Base-by-base conservation (phyloP, 2,329 filamentous ascomycete species). In the Phaeosphaeria sp. region DNA sequence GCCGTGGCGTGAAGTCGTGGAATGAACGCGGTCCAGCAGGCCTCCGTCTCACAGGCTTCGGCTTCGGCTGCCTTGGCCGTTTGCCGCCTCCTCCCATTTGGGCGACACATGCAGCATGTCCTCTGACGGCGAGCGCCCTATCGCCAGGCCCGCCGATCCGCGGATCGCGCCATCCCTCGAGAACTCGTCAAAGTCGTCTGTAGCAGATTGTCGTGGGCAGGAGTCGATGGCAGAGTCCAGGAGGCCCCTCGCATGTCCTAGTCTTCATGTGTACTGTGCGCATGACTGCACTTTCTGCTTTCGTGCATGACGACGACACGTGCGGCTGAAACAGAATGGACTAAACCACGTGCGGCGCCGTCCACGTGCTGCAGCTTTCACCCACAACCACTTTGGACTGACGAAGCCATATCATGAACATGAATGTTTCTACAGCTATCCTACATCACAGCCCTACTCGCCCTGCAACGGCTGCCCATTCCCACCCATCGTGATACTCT, bases 381-480 rank as follows among this genome's bases (percentile, higher is more conserved):
- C 11, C 24, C n/a, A n/a, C n/a, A n/a, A n/a, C n/a, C n/a, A n/a
- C n/a, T n/a, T n/a, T n/a, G n/a, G n/a, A n/a, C n/a, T n/a, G n/a
- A n/a, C n/a, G n/a, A n/a, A n/a, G n/a, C n/a, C n/a, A n/a, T n/a
- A n/a, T n/a, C n/a, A n/a, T n/a, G n/a, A n/a, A n/a, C n/a, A n/a
- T n/a, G n/a, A n/a, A n/a, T n/a, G 3, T 21, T 22, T 18, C 18
- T 22, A 5, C 18, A 30, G 5, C 5, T 30, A 30, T 11, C 5
- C 25, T 6, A 11, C 30, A 36, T 36, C 30, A 36, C 30, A 36
- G 3, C 30, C 11, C 25, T 49, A 55, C 18, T 47, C 56, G 17
- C 77, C 80, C 67, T 89, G 85, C 48, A 89, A 71, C 24, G 84
- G 81, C 67, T 82, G 78, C 4, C 84, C 84, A 78, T 88, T 88